phyloP scores from a whole-genome alignment of 2,329 filamentous ascomycete species.

The Whalleya microplaca region DNA sequence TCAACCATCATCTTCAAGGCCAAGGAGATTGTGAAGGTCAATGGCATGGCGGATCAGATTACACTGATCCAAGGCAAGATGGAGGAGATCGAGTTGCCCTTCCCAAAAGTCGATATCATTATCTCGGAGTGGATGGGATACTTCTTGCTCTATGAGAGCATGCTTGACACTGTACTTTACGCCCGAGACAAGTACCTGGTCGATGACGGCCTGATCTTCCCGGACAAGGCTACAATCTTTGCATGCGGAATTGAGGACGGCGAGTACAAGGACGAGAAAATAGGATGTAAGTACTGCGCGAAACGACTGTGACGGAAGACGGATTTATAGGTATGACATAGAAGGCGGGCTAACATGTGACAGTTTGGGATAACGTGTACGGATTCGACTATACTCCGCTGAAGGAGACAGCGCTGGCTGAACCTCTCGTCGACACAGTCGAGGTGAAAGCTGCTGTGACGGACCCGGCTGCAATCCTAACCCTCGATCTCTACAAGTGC shows the following conservation, averaged over 20 bases:
- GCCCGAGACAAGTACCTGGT: constrained; percentile 90
- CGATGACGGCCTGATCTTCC: constrained; percentile 92
- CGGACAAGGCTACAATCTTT: constrained; percentile 97
- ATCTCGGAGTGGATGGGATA: constrained; percentile 99
- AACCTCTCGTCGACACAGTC: constrained; percentile 96
- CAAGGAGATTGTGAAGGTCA: constrained; percentile 87
- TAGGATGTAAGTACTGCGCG: constrained; percentile 75
- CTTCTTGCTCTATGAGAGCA: constrained; percentile 97
- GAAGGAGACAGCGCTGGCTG: constrained; percentile 89
- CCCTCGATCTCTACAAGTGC: constrained; percentile 92
- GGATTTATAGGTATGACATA: no score
- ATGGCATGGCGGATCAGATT: constrained; percentile 94
- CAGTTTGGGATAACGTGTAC: constrained; percentile 99
- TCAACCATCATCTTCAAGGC: constrained; percentile 99
- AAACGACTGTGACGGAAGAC: neutral
- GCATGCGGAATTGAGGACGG: constrained; percentile 97
- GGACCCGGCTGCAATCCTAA: constrained; percentile 82
- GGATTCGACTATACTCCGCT: constrained; percentile 96
- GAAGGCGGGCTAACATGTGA: constrained; percentile 30
- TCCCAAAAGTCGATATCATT: constrained; percentile 97
- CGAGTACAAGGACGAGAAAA: constrained; percentile 99
- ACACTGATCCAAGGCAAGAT: constrained; percentile 99
- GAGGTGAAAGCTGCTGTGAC: constrained; percentile 97
- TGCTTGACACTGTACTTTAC: constrained; percentile 97
- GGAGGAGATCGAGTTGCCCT: constrained; percentile 95